Evolutionary conservation across 2,329 filamentous ascomycete species (phyloP).

Genomic region (Fusarium subglutinans): DNA sequence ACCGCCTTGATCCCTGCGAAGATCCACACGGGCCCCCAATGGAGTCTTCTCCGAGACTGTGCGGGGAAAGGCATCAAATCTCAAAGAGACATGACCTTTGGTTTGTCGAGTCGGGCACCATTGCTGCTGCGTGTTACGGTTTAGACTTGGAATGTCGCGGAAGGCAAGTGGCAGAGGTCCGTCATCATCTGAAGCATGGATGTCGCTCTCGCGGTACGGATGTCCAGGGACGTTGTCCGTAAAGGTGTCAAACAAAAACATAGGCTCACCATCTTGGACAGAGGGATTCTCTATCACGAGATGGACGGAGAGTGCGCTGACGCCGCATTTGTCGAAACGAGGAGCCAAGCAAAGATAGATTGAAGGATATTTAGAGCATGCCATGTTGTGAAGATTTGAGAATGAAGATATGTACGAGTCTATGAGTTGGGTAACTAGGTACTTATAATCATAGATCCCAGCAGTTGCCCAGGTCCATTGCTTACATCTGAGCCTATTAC

Average conservation of each 20-base stretch:
- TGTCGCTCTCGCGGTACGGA: neutral
- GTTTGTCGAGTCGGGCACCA: neutral
- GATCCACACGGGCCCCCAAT: neutral
- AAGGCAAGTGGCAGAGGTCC: neutral
- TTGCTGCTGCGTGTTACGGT: neutral
- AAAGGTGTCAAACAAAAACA: neutral
- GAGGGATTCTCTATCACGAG: neutral
- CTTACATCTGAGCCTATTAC: neutral
- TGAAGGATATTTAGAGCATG: neutral
- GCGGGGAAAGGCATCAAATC: neutral
- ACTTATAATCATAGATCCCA: neutral
- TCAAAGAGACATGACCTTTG: neutral
- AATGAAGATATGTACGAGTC: neutral
- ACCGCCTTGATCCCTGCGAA: neutral
- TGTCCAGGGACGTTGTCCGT: neutral
- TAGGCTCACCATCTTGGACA: neutral
- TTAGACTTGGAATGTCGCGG: neutral
- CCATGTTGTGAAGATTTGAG: neutral
- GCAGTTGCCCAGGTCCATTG: neutral
- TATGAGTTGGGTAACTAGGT: neutral
- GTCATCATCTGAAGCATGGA: neutral
- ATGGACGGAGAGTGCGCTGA: neutral
- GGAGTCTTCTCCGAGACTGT: neutral
- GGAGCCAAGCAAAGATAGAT: neutral
- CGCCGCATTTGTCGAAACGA: neutral